phyloP scores from a whole-genome alignment of 2,329 filamentous ascomycete species.

The Cordyceps farinosa region DNA sequence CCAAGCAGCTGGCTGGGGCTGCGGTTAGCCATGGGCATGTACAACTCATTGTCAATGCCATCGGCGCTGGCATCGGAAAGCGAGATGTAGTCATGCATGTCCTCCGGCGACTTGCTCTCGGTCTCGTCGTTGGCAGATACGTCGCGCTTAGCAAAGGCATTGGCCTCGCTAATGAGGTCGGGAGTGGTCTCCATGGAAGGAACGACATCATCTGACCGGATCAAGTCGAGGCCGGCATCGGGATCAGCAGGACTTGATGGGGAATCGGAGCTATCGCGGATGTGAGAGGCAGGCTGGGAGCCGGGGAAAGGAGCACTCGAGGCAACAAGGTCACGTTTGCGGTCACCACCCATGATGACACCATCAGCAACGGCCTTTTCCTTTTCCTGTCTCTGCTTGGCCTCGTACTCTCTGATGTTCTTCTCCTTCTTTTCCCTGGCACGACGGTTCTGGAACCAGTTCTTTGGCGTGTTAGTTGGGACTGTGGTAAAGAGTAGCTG shows the following conservation, averaged over 20 bases:
- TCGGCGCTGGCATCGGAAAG: slow-evolving; percentile 19
- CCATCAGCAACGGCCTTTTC: slow-evolving; percentile 28
- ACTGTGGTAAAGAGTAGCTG: background rate
- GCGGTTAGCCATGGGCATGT: slow-evolving; percentile 18
- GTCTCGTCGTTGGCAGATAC: slow-evolving; percentile 17
- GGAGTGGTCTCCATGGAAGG: slow-evolving; percentile 17
- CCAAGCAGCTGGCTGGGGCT: slow-evolving; percentile 18
- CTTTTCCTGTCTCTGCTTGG: slow-evolving; percentile 36
- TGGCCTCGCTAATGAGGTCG: slow-evolving; percentile 15
- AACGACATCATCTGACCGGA: slow-evolving; percentile 3
- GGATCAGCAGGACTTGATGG: slow-evolving; percentile 2
- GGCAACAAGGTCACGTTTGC: slow-evolving; percentile 36
- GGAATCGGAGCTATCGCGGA: slow-evolving; percentile 17
- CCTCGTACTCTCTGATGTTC: slow-evolving; percentile 44
- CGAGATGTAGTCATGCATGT: slow-evolving; percentile 22
- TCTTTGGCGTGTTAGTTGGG: slow-evolving; percentile 44
- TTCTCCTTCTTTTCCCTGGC: slow-evolving; percentile 63
- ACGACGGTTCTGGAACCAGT: slow-evolving; percentile 66
- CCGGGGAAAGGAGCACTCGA: slow-evolving; percentile 40
- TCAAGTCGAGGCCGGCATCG: slow-evolving; percentile 1
- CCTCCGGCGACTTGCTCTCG: slow-evolving; percentile 18
- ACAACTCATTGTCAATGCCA: slow-evolving; percentile 11
- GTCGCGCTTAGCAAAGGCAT: slow-evolving; percentile 4
- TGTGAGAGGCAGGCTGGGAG: slow-evolving; percentile 20
- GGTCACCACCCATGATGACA: slow-evolving; percentile 29